Conservation (phyloP, 108 stramenopile genomes). For the Schizochytrium sp. region DNA sequence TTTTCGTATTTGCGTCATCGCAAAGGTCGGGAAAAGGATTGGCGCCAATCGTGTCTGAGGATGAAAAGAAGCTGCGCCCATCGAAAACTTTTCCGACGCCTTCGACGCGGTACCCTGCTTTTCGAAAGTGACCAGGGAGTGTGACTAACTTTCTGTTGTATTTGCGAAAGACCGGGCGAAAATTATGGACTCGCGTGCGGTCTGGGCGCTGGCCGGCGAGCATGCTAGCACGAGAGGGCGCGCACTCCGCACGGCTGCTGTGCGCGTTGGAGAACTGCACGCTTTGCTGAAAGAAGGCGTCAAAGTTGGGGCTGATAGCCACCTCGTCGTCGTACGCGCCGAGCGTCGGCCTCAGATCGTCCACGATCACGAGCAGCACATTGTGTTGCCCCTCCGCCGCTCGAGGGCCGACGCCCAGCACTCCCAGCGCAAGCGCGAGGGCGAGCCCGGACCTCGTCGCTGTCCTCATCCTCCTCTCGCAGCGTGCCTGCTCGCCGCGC, state of each 20-base stretch:
- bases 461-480: too few species aligned
- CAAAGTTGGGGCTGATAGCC: conserved; percentile 15
- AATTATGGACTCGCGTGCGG: neutral
- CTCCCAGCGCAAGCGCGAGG: too few species aligned
- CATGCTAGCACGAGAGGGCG: conserved; percentile 10
- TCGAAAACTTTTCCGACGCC: neutral
- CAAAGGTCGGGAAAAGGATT: neutral
- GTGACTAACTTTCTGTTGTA: neutral
- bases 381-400: neutral
- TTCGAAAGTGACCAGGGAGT: neutral
- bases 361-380: conserved; percentile 22
- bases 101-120: neutral
- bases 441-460: too few species aligned
- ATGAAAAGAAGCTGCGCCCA: neutral
- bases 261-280: neutral
- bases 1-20: neutral
- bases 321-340: neutral
- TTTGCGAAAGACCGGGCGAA: neutral
- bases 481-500: too few species aligned
- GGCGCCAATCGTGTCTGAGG: neutral
- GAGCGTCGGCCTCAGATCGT: conserved; percentile 22
- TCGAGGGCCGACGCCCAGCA: too few species aligned
- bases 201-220: conserved; percentile 20
- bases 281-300: neutral
- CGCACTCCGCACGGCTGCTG: neutral